Evolutionary conservation across 2,329 filamentous ascomycete species (phyloP).

Genomic region (Tolypocladium album): DNA sequence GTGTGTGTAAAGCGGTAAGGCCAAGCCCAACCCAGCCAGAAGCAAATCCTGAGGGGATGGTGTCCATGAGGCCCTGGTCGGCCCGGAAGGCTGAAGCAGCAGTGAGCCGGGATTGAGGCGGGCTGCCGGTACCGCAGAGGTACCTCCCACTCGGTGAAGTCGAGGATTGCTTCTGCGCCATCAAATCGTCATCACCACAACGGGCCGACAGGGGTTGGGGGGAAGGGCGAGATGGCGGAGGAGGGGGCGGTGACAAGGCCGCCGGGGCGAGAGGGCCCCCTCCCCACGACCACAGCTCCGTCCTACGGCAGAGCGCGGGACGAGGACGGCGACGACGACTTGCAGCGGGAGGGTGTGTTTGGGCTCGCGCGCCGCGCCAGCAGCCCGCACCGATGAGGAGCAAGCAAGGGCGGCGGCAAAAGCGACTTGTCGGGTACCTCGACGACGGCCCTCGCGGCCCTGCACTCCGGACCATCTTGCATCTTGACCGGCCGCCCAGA

Average conservation of each 20-base stretch:
- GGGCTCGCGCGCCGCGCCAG: not conserved
- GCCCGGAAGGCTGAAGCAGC: not conserved
- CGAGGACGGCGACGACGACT: not conserved
- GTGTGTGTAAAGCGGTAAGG: not conserved
- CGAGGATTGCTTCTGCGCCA: not conserved
- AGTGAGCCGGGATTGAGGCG: not conserved
- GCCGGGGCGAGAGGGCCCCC: not conserved
- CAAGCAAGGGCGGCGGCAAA: not conserved
- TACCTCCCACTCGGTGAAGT: not conserved
- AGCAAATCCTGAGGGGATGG: not conserved
- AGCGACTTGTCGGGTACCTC: not conserved
- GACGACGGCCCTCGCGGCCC: not conserved
- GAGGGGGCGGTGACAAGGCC: constrained; percentile 1
- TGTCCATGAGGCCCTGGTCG: not conserved
- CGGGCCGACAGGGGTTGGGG: not conserved
- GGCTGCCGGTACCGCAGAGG: not conserved
- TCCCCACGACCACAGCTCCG: not conserved
- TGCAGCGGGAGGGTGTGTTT: not conserved
- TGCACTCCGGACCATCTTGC: constrained; percentile 1
- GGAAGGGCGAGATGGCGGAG: not conserved
- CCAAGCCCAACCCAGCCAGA: not conserved
- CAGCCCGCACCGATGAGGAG: not conserved
- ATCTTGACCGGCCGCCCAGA: not conserved
- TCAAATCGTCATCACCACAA: not conserved
- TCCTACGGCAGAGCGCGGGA: not conserved